Evolutionary conservation across 345 rosid genomes (phyloP).

Genomic region (Sonneratia alba): DNA sequence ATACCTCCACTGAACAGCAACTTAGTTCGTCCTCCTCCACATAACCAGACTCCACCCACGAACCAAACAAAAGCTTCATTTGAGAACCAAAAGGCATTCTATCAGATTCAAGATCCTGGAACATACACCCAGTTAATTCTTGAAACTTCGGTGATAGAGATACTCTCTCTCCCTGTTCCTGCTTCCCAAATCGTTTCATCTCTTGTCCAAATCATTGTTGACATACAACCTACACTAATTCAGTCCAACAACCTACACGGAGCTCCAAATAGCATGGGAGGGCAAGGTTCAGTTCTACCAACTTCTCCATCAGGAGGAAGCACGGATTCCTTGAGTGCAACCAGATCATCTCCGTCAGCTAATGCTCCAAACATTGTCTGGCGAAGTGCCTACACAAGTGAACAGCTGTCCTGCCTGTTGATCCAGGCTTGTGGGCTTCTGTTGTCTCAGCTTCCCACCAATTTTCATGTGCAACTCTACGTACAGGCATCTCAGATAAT

Average conservation of each 20-base stretch:
- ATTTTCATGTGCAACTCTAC: constrained; percentile 79
- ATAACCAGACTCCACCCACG: constrained; percentile 53
- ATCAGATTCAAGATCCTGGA: constrained; percentile 98
- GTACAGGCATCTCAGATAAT: constrained; percentile 67
- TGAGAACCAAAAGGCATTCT: constrained; percentile 81
- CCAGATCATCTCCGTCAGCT: constrained; percentile 68
- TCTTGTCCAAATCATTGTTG: constrained; percentile 78
- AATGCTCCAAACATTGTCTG: constrained; percentile 76
- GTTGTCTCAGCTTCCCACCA: constrained; percentile 90
- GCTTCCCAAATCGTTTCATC: constrained; percentile 81
- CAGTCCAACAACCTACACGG: constrained; percentile 83
- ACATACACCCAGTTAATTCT: constrained; percentile 90
- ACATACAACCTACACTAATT: constrained; percentile 85
- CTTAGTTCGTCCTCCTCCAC: constrained; percentile 48
- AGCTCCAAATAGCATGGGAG: constrained; percentile 56
- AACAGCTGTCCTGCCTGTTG: constrained; percentile 86
- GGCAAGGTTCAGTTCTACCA: constrained; percentile 72
- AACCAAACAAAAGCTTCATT: constrained; percentile 48
- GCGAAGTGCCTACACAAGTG: constrained; percentile 91
- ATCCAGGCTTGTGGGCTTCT: constrained; percentile 96
- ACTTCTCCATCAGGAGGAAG: constrained; percentile 98
- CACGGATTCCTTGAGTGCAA: constrained; percentile 79
- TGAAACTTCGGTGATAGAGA: constrained; percentile 89
- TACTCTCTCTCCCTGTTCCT: constrained; percentile 86
- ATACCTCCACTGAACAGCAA: constrained; percentile 76